Base-by-base conservation (phyloP, 306 rosid species). In the Gastrolobium bilobum region DNA sequence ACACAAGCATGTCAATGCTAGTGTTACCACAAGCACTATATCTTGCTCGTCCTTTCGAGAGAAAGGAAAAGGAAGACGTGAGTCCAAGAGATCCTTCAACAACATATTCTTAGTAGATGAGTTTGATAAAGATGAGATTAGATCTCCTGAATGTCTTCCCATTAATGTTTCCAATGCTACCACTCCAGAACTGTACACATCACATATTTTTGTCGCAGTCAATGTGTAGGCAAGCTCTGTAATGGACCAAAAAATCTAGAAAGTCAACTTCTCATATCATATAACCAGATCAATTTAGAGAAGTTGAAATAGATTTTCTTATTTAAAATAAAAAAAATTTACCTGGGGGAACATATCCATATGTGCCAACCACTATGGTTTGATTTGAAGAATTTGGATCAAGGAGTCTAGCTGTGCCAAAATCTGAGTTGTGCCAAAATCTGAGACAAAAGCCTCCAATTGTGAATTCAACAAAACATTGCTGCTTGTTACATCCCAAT, bases 401-500 rank as follows among this genome's bases (percentile, higher is more conserved):
- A 53, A 57, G 61, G 3, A 58, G 14, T 33, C 13, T 68, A 35
- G 33, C 10, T 2, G 42, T 66, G 4, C 64, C 82, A 59, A 68
- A 79, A 15, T 79, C 43, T 1, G 63, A 69, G 10, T n/a, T n/a
- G n/a, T n/a, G n/a, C n/a, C n/a, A n/a, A n/a, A n/a, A n/a, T n/a
- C n/a, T n/a, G n/a, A n/a, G n/a, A 68, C 63, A 79, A 68, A 56
- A 35, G 29, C 54, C 42, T 68, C 63, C 7, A 66, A 6, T 0
- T 78, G 11, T 6, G 40, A 56, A 51, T 58, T 46, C 20, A 68
- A 15, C 4, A 78, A 10, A 58, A 78, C 42, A 20, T 78, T 78
- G 40, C 48, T 78, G n/a, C 53, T 56, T n/a, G 43, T 43, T 14
- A 78, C 42, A 35, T 78, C 82, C 15, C 43, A 14, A 68, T 78